Evolutionary conservation across 495 filamentous ascomycete species (phyloP), one percentile per base, ranked within the genome.

Genomic region (Aspergillus cavernicola): DNA sequence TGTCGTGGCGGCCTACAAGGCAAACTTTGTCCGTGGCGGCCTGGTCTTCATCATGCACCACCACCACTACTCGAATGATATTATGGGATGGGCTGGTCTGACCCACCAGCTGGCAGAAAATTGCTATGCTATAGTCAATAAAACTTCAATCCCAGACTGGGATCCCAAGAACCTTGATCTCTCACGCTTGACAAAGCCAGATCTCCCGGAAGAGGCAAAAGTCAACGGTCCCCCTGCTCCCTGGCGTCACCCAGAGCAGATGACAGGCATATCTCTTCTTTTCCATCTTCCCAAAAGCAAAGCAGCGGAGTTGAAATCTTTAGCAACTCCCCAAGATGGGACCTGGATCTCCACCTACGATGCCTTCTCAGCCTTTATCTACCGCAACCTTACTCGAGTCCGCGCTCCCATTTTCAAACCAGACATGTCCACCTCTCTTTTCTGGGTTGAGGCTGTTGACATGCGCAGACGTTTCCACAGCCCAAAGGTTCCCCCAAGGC

Each of bases 271-370:
- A 12, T 65, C 53, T 10, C 63, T 73, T 16, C 59, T 76, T 4
- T 69, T 75, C 52, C 69, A 76, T 29, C 58, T 75, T 3, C 68
- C 68, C 13, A 70, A 68, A 55, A 74, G 68, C 60, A 74, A 73
- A 32, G 70, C 69, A 2, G 66, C 68, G 0, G 64, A 69, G 42
- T 49, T 76, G 2, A 74, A 75, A 52, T 59, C 54, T 23, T 58
- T 74, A 2, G 69, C 71, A 0, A 55, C 47, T 0, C 70, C 70
- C 1, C 36, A 53, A 22, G 52, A 68, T 44, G 67, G 37, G 5
- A 24, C 61, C 6, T 72, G 66, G 65, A 66, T 76, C 40, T 77
- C 74, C 0, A 75, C 67, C 7, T 75, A 72, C 35, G 71, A 76
- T 40, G 71, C 73, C 19, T 73, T 67, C 33, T 59, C 62, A 1